phyloP scores from a whole-genome alignment of 2,329 filamentous ascomycete genomes.

The Paramyrothecium roridum region DNA sequence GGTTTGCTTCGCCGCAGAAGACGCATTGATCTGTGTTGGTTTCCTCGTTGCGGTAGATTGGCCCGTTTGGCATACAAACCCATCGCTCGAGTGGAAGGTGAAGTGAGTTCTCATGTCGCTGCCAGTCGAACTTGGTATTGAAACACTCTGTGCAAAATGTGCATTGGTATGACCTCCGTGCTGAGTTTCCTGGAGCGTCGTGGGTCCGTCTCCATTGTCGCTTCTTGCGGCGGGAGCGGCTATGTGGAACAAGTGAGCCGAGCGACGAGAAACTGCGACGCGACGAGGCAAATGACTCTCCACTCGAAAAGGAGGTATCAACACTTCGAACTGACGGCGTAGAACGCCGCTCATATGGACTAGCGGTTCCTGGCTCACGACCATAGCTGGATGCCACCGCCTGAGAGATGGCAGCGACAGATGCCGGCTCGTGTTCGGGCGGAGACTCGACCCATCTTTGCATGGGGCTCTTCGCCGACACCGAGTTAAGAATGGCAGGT shows the following conservation, averaged over 20 bases:
- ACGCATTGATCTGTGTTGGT: slow-evolving; percentile 23
- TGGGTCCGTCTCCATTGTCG: slow-evolving; percentile 14
- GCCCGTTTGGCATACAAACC: slow-evolving; percentile 37
- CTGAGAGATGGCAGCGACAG: slow-evolving; percentile 23
- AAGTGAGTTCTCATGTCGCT: slow-evolving; percentile 45
- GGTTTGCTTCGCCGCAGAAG: slow-evolving; percentile 30
- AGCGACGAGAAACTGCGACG: slow-evolving; percentile 3
- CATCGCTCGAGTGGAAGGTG: slow-evolving; percentile 41
- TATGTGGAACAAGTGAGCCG: not conserved
- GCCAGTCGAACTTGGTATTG: slow-evolving; percentile 42
- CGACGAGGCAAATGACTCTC: slow-evolving; percentile 11
- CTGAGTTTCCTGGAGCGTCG: slow-evolving; percentile 4
- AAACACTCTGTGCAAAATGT: slow-evolving; percentile 44
- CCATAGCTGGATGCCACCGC: slow-evolving; percentile 18
- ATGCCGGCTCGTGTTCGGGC: slow-evolving; percentile 27
- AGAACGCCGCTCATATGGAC: slow-evolving; percentile 25
- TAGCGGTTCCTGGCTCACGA: slow-evolving; percentile 8
- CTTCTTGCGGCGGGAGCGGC: slow-evolving; percentile 9
- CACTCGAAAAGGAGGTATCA: slow-evolving; percentile 10
- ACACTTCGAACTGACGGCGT: slow-evolving; percentile 11
- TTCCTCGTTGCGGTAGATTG: slow-evolving; percentile 32
- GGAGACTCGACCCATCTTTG: slow-evolving; percentile 29
- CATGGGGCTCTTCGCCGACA: slow-evolving; percentile 17
- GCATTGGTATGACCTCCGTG: slow-evolving; percentile 31
- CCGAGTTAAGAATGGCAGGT: slow-evolving; percentile 24